Evolutionary conservation across 2,329 filamentous ascomycete genomes (phyloP).

Genomic region (Aspergillus tamarii): DNA sequence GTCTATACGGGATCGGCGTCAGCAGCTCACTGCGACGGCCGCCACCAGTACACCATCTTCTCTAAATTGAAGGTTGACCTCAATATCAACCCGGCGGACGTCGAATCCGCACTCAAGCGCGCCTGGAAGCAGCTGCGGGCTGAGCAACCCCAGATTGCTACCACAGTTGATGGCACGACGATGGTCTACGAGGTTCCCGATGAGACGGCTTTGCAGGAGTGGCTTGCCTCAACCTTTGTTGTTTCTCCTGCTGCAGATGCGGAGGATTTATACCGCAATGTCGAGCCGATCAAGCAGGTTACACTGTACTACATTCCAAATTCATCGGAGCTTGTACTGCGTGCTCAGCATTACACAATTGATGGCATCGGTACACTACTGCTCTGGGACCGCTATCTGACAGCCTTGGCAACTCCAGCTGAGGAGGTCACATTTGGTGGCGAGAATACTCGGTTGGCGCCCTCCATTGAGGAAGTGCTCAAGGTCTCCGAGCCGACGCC

Average conservation of each 20-base stretch:
- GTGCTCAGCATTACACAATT: constrained; percentile 6
- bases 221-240: constrained; percentile 10
- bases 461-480: neutral
- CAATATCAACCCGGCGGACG: neutral
- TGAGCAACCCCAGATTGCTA: constrained; percentile 4
- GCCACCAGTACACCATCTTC: constrained; percentile 1
- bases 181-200: constrained; percentile 7
- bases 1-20: neutral
- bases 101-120: neutral
- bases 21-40: neutral
- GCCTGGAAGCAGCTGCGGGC: constrained; percentile 6
- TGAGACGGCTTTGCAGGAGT: neutral
- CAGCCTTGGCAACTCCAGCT: neutral
- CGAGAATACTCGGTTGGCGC: neutral
- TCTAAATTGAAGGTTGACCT: neutral
- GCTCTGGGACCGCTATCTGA: neutral
- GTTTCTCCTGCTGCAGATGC: constrained; percentile 6
- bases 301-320: constrained; percentile 14
- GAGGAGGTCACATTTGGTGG: neutral
- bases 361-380: neutral
- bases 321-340: constrained; percentile 9
- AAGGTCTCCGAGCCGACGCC: neutral
- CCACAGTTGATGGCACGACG: neutral
- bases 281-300: constrained; percentile 1
- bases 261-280: neutral